phyloP scores from a whole-genome alignment of 148 eudicot species.

The Dianthus caryophyllus region DNA sequence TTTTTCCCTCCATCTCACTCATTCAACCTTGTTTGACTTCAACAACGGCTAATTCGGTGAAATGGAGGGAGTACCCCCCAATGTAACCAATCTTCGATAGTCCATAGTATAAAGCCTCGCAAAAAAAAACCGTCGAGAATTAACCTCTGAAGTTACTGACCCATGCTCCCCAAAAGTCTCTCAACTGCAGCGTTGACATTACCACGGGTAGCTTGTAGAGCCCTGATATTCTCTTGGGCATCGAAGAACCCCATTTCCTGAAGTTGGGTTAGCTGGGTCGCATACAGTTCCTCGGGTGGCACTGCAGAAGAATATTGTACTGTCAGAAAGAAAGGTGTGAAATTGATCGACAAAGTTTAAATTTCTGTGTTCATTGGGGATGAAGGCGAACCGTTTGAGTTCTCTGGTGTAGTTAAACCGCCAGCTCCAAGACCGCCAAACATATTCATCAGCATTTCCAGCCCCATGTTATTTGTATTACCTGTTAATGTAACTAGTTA shows the following conservation, averaged over 20 bases:
- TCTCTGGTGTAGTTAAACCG: constrained; percentile 51
- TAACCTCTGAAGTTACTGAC: constrained; percentile 36
- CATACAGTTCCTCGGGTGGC: constrained; percentile 94
- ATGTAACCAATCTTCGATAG: constrained; percentile 16
- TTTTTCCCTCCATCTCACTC: not conserved
- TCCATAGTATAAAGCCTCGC: constrained; percentile 19
- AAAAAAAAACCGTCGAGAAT: not conserved
- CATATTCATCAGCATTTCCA: constrained; percentile 84
- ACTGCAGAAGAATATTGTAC: constrained; percentile 29
- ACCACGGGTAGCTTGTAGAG: constrained; percentile 77
- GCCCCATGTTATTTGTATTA: constrained; percentile 48
- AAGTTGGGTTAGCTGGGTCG: constrained; percentile 80
- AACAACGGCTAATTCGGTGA: no score
- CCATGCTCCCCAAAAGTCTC: constrained; percentile 68
- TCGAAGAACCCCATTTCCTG: constrained; percentile 98
- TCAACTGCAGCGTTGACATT: constrained; percentile 97
- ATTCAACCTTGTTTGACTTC: no score
- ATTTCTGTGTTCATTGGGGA: not conserved
- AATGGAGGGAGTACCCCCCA: not conserved
- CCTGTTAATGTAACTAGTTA: constrained; percentile 36
- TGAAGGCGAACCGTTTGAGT: constrained; percentile 38
- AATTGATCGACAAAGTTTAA: not conserved
- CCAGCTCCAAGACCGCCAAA: constrained; percentile 91
- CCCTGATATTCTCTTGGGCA: constrained; percentile 76
- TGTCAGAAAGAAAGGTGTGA: not conserved